These are phyloP conservation scores for Aspergillus sp. DNA, from an alignment of 2,329 filamentous ascomycete species.

Conservation along the genomic window DNA sequence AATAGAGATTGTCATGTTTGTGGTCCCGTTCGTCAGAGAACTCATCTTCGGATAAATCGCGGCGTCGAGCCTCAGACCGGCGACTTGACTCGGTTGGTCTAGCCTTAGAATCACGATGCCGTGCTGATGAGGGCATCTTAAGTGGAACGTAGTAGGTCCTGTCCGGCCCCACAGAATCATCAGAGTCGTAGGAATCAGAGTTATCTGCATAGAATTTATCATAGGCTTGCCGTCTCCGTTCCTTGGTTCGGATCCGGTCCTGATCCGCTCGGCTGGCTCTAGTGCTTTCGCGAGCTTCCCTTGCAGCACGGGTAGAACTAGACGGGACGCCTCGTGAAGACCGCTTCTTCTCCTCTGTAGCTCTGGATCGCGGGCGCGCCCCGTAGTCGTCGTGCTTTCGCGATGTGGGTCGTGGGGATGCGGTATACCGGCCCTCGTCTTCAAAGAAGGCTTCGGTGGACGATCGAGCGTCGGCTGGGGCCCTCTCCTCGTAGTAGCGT, in stretches of 20 bases:
- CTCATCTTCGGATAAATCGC: slow-evolving; percentile 34
- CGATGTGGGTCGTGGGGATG: slow-evolving; percentile 42
- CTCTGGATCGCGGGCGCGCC: slow-evolving; percentile 38
- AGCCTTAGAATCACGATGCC: slow-evolving; percentile 31
- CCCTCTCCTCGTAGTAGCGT: slow-evolving; percentile 49
- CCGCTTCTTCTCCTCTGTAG: slow-evolving; percentile 45
- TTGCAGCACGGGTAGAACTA: slow-evolving; percentile 33
- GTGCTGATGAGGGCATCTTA: slow-evolving; percentile 27
- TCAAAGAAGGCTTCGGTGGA: slow-evolving; percentile 36
- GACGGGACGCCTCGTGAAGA: slow-evolving; percentile 34
- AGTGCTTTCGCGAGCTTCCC: slow-evolving; percentile 39
- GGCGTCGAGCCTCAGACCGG: slow-evolving; percentile 26
- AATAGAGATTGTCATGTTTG: slow-evolving; percentile 37
- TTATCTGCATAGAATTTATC: slow-evolving; percentile 38
- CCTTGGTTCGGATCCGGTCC: slow-evolving; percentile 48
- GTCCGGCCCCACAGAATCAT: slow-evolving; percentile 2
- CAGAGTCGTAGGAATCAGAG: slow-evolving; percentile 5
- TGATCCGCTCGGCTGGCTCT: slow-evolving; percentile 40
- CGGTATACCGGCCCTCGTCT: slow-evolving; percentile 42
- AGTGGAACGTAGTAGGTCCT: slow-evolving; percentile 6
- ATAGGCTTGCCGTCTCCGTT: slow-evolving; percentile 45
- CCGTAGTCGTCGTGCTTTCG: slow-evolving; percentile 47
- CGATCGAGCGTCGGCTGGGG: slow-evolving; percentile 36
- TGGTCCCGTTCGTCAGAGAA: slow-evolving; percentile 32
- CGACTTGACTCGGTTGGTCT: slow-evolving; percentile 28